Base-by-base conservation (phyloP, 352 stramenopile species). In the Phytopythium vexans region DNA sequence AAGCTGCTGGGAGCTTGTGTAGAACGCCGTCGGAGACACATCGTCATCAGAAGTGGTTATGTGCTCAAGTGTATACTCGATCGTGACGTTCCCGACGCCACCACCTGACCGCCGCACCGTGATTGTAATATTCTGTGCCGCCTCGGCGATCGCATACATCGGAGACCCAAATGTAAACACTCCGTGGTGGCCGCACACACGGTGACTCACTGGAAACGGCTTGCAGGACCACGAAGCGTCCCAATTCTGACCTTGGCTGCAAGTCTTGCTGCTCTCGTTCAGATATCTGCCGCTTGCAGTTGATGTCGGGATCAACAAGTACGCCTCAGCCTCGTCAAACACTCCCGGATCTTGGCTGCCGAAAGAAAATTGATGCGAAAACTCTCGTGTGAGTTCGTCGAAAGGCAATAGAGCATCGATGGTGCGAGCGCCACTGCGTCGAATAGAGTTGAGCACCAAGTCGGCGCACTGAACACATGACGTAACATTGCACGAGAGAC, bases 241-340 rank as follows among this genome's bases (percentile, higher is more conserved):
- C 4, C 40, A 43, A 34, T 62, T 66, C 3, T 34, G 41, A 16
- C 89, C 89, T 58, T 97, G 86, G 0, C 58, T 55, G 31, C 81
- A 94, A n/a, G 68, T 57, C 31, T 67, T 56, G 31, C 64, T 88
- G 3, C 46, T 69, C 12, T 92, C 72, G 54, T 92, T 92, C 6
- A 89, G 60, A 15, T 53, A 52, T 4, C 27, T 60, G 9, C 31
- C 16, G 1, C 40, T 43, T 5, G 41, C 41, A 27, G 47, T 59
- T 36, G 52, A 56, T n/a, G 41, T 41, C 2, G 60, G 56, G 65
- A 72, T 41, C 68, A 86, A 41, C 54, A 75, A 67, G 82, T 77
- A 97, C 4, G 74, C 47, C 55, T 98, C 95, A 10, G 88, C 90
- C 54, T 98, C 92, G 64, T 97, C 94, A 73, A 98, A 98, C 37